Base-by-base conservation (phyloP, 345 rosid genomes). In the Melastoma malabathricum region DNA sequence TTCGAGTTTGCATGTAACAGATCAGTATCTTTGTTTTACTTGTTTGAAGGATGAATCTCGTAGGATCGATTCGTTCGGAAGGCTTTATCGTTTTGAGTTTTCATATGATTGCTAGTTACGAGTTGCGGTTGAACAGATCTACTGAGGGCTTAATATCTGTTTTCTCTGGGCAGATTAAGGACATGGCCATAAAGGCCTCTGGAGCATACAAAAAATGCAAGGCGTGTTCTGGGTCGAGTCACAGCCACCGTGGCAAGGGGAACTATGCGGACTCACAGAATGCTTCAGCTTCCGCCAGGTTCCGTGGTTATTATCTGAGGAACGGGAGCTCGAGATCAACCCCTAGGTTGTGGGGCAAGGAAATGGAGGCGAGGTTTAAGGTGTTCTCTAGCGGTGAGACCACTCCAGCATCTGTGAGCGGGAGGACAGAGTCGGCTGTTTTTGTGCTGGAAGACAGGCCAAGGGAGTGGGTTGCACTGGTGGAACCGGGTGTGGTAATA, bases 381-480 rank as follows among this genome's bases (percentile, higher is more conserved):
- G 95, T 77, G 56, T 71, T 86, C 48, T 80, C 87, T 4, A 86
- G 98, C 56, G 95, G 95, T 10, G 98, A 92, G 68, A 88, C 86
- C 15, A 92, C 96, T 16, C 98, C 96, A 8, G 72, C 83, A 5
- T 92, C 96, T 1, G 63, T 68, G 38, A 87, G 95, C 10, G 93
- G 93, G 14, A 66, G 93, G 58, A 73, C 84, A 2, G 96, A 77
- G 60, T 80, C 92, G 6, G 81, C 75, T 23, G 88, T 79, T 58
- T 77, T 86, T 55, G 72, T 73, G 76, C 95, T 80, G 68, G 96
- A 89, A 59, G 93, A 80, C 61, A 96, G 84, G 65, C 78, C 87
- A 15, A 92, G 84, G 66, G 96, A 87, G 60, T 92, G 98, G 98
- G 87, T 87, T 54, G 98, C 98, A 18, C 96, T 84, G 65, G 96